Percentiles rank a stretch among this genome's conserved stretches.
Evolutionary conservation across 306 rosid genomes (phyloP).

Genomic region (Argentina anserina): DNA sequence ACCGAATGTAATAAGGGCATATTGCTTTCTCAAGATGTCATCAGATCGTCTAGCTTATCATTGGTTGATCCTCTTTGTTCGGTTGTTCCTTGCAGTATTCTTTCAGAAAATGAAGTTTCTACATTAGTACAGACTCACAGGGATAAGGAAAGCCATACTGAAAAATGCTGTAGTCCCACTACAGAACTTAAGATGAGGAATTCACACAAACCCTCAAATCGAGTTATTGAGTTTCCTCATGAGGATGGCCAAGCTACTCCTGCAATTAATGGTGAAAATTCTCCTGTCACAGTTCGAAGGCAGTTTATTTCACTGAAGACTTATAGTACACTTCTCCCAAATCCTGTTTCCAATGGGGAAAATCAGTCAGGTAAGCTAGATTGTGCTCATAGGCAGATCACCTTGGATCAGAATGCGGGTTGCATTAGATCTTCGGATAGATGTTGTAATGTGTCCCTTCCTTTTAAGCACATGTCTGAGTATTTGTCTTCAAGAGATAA

Average conservation of each 20-base stretch:
- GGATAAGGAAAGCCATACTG: slow-evolving; percentile 26
- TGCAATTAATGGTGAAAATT: slow-evolving; percentile 28
- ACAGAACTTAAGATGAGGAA: slow-evolving; percentile 40
- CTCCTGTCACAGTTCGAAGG: slow-evolving; percentile 30
- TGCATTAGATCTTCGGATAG: slow-evolving; percentile 34
- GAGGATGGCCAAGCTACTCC: slow-evolving; percentile 26
- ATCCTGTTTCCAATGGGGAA: slow-evolving; percentile 14
- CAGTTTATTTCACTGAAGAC: slow-evolving; percentile 47
- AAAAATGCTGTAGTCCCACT: slow-evolving; percentile 25
- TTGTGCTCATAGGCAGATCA: slow-evolving; percentile 28
- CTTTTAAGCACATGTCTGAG: slow-evolving; percentile 16
- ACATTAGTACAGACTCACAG: slow-evolving; percentile 22
- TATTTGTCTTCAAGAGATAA: slow-evolving; percentile 23
- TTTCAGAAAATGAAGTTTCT: slow-evolving; percentile 37
- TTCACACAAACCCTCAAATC: slow-evolving; percentile 25
- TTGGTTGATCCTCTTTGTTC: slow-evolving; percentile 84
- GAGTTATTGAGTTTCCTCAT: slow-evolving; percentile 21
- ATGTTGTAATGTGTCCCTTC: slow-evolving; percentile 27
- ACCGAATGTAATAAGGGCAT: slow-evolving; percentile 33
- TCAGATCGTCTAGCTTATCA: slow-evolving; percentile 53
- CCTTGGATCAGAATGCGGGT: slow-evolving; percentile 29
- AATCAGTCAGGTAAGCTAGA: slow-evolving; percentile 28
- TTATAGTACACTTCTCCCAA: slow-evolving; percentile 47
- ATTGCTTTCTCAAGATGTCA: slow-evolving; percentile 61
- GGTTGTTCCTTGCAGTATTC: slow-evolving; percentile 80